Evolutionary conservation across 1,284 basidiomycete genomes (phyloP).

Genomic region (Pterulicium gracile): DNA sequence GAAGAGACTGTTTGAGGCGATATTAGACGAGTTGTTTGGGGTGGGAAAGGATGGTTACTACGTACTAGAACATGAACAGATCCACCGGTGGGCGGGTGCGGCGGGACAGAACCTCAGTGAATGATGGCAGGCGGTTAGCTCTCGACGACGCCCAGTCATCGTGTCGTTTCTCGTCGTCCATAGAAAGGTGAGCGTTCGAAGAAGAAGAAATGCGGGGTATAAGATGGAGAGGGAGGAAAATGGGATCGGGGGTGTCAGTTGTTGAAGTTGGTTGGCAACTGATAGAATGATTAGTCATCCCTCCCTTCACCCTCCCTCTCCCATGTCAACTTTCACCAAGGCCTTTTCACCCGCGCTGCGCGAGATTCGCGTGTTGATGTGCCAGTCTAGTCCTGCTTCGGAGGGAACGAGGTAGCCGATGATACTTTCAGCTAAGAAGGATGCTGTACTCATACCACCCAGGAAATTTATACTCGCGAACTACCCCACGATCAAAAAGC

Average conservation of each 20-base stretch:
- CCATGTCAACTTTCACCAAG: conserved; percentile 61
- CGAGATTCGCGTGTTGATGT: conserved; percentile 82
- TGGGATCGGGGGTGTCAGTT: conserved; percentile 13
- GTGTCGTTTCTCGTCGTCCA: conserved; percentile 53
- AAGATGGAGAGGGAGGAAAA: conserved; percentile 11
- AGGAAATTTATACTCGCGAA: conserved; percentile 79
- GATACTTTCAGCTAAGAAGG: too few species aligned
- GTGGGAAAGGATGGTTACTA: conserved; percentile 14
- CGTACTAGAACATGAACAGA: conserved; percentile 97
- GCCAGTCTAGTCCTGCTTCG: conserved; percentile 71
- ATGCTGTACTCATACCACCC: conserved; percentile 19
- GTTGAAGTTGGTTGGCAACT: neutral
- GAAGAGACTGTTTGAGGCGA: conserved; percentile 49
- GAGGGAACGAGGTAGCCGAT: conserved; percentile 68
- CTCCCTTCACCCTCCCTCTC: neutral
- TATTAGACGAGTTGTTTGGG: conserved; percentile 11
- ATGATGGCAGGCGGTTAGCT: conserved; percentile 64
- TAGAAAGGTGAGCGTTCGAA: conserved; percentile 13
- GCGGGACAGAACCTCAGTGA: conserved; percentile 79
- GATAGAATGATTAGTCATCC: neutral
- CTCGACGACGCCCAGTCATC: conserved; percentile 61
- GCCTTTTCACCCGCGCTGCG: conserved; percentile 75
- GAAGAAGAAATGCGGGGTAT: conserved; percentile 7
- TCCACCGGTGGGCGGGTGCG: conserved; percentile 91
- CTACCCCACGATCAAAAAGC: conserved; percentile 76